Evolutionary conservation across 164 flowering plant species (phyloP), one percentile per base, ranked within the genome.

Genomic region (Cinnamomum chago): DNA sequence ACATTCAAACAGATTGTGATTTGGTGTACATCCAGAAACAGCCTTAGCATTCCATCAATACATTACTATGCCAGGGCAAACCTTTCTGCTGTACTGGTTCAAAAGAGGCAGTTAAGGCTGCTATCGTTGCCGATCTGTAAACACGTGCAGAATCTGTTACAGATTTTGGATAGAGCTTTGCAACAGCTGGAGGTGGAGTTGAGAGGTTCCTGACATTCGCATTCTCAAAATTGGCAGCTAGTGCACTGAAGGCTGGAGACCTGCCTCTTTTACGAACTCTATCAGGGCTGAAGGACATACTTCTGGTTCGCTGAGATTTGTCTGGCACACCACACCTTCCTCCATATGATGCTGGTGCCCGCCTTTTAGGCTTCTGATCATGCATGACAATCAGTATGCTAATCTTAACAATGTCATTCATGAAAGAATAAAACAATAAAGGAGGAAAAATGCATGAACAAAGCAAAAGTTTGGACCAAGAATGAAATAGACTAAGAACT

Each of bases 261-360:
- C 98, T 83, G 75, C 99, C 99, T 83, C 99, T 86, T 28, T 90
- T 97, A 83, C 99, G 97, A 67, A 88, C 97, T 75, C 98, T 83
- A 20, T 95, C 99, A 24, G 98, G 97, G 79, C 98, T 95, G 78
- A 90, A 92, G 71, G 99, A 88, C 95, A 95, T 84, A 81, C 99
- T 95, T 81, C 99, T 84, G 28, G 99, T 93, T 23, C 99, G 89
- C 81, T 93, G 97, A 58, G 97, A 83, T 84, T 93, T 95, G 55
- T 95, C 98, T 50, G 97, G 92, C n/a, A 85, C 90, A 52, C 58
- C 58, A 24, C 98, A 91, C 78, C 99, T 89, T 77, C 98, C 97
- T 69, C 30, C 68, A 66, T 27, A 66, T 25, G 68, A 66, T 28
- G 18, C 40, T 14, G 35, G 87, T 58, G 90, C 70, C 81, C 99